A percentile compares a stretch with the other conserved stretches of the same genome.
phyloP scores from a whole-genome alignment of 495 filamentous ascomycete genomes.

The Chaetomium cochliodes region DNA sequence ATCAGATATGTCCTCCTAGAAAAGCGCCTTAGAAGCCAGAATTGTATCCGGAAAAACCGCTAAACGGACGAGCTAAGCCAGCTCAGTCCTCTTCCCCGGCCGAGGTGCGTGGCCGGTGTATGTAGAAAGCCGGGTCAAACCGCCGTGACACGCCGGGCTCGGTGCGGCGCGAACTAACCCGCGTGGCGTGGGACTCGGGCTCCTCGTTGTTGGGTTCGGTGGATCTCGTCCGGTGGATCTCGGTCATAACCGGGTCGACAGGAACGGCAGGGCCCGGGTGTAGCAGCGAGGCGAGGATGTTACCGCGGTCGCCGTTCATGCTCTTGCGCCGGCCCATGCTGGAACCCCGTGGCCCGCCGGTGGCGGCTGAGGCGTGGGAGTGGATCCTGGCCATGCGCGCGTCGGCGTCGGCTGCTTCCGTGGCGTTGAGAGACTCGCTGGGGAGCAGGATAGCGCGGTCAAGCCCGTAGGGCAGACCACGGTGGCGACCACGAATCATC shows the following conservation, averaged over 20 bases:
- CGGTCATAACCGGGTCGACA: conserved; percentile 4
- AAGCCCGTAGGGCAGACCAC: conserved; percentile 86
- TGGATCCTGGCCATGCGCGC: conserved; percentile 53
- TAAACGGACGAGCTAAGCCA: not conserved
- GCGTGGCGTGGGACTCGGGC: conserved; percentile 19
- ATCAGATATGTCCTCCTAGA: not conserved
- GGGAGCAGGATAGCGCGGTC: conserved; percentile 88
- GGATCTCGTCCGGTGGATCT: conserved; percentile 16
- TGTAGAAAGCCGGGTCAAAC: not conserved
- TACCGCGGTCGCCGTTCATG: conserved; percentile 34
- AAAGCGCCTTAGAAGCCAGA: conserved; percentile 11
- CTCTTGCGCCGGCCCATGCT: conserved; percentile 29
- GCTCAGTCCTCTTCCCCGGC: conserved; percentile 4
- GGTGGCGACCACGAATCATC: conserved; percentile 88
- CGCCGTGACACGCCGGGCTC: conserved; percentile 17
- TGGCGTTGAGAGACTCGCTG: conserved; percentile 70
- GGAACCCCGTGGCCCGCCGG: conserved; percentile 21
- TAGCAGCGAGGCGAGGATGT: conserved; percentile 37
- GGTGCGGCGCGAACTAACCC: conserved; percentile 21
- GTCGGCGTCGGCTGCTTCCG: conserved; percentile 62
- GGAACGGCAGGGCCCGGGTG: conserved; percentile 41
- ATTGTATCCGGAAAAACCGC: conserved; percentile 4
- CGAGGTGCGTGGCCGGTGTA: conserved; percentile 10
- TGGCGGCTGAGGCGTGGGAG: conserved; percentile 52
- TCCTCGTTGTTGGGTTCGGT: conserved; percentile 17